Percentiles rank a stretch among this genome's conserved stretches.
phyloP scores from a whole-genome alignment of 202 grass and related monocot species.

The Carex arenaria region DNA sequence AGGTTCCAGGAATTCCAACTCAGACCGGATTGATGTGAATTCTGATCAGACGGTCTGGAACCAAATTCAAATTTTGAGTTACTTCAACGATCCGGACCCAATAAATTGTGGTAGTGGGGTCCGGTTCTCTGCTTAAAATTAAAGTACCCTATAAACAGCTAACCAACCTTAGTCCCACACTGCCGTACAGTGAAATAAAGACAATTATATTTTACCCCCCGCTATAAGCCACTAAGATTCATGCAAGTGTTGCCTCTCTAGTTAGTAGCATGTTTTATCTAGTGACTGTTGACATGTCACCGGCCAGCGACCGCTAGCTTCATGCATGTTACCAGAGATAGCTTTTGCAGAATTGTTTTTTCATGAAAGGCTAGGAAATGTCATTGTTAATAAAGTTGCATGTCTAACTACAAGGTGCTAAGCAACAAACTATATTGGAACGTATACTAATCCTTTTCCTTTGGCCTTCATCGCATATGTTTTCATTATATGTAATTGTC shows the following conservation, averaged over 20 bases:
- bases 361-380: background rate
- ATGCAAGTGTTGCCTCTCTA: background rate
- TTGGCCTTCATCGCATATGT: background rate
- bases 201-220: background rate
- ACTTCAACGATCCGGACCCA: too few species aligned
- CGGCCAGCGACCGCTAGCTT: too few species aligned
- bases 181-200: background rate
- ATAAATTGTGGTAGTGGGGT: background rate
- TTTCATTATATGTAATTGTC: background rate
- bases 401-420: background rate
- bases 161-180: background rate
- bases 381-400: background rate
- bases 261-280: background rate
- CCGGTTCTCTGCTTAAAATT: background rate
- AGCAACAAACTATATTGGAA: background rate
- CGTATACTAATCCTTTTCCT: background rate
- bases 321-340: background rate
- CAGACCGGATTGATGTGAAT: too few species aligned
- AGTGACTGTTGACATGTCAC: background rate
- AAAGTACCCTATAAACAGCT: background rate
- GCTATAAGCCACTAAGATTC: background rate
- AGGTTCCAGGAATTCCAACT: too few species aligned
- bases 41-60: too few species aligned
- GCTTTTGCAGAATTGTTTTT: background rate
- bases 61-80: too few species aligned